These are phyloP conservation scores for Spiromastix sp. DNA, from an alignment of 2,329 filamentous ascomycete genomes.

Conservation along the genomic window DNA sequence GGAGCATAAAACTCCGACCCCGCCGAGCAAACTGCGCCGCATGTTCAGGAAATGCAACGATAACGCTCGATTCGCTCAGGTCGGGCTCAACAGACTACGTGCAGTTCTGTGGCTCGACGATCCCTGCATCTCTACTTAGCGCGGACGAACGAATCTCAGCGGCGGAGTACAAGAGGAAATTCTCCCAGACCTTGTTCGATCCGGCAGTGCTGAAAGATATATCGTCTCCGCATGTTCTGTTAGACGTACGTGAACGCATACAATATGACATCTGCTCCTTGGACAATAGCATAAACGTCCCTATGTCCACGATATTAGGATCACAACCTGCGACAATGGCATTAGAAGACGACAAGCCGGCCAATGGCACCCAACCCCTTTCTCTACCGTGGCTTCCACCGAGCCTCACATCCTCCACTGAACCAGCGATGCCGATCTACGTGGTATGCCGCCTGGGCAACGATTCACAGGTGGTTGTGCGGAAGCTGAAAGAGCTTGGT, in stretches of 20 bases:
- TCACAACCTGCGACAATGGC: conserved; percentile 7
- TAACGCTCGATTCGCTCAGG: conserved; percentile 53
- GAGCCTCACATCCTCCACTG: conserved; percentile 13
- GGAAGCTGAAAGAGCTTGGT: conserved; percentile 30
- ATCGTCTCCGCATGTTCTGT: conserved; percentile 44
- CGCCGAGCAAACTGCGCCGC: conserved; percentile 62
- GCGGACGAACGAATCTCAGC: conserved; percentile 60
- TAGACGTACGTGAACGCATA: conserved; percentile 77
- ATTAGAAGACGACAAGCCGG: conserved; percentile 3
- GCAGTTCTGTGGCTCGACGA: conserved; percentile 65
- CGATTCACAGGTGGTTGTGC: conserved; percentile 37
- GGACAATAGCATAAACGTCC: conserved; percentile 57
- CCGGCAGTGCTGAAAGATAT: conserved; percentile 5
- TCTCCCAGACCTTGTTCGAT: conserved; percentile 3
- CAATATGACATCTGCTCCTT: conserved; percentile 76
- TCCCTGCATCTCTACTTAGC: conserved; percentile 46
- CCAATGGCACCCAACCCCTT: background rate
- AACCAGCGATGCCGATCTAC: conserved; percentile 25
- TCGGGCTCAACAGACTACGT: conserved; percentile 69
- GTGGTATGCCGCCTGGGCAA: conserved; percentile 41
- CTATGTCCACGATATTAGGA: conserved; percentile 32
- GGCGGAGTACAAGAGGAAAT: conserved; percentile 41
- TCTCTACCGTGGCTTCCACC: conserved; percentile 20
- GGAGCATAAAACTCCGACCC: conserved; percentile 62
- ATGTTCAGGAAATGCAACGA: conserved; percentile 54